These are phyloP conservation scores for Coniferiporia weirii DNA, from an alignment of 1,284 basidiomycete genomes.

Conservation along the genomic window DNA sequence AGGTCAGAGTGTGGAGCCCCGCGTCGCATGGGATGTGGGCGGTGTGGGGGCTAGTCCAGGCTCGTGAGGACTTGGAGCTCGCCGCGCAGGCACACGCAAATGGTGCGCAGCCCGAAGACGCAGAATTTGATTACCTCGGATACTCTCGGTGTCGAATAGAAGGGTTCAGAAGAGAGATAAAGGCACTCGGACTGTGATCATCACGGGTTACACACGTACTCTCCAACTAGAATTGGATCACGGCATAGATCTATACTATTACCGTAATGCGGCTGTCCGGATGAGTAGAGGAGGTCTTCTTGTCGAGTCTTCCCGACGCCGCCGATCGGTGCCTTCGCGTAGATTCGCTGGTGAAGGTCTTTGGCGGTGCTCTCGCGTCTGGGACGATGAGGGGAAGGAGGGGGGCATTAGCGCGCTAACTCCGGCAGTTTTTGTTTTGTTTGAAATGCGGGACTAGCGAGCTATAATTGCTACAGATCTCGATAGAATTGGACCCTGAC, in stretches of 20 bases:
- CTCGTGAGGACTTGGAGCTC: slow-evolving; percentile 72
- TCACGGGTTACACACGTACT: neutral
- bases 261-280: neutral
- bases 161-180: slow-evolving; percentile 54
- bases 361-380: neutral
- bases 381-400: too few species aligned
- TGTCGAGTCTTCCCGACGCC: neutral
- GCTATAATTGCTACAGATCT: neutral
- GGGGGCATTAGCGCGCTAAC: slow-evolving; percentile 2
- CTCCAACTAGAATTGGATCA: neutral
- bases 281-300: neutral
- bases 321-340: neutral
- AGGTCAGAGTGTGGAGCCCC: slow-evolving; percentile 82
- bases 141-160: slow-evolving; percentile 65
- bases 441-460: neutral
- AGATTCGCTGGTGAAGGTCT: neutral
- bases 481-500: neutral
- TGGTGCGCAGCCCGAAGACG: slow-evolving; percentile 30
- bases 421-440: slow-evolving; percentile 1
- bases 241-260: neutral
- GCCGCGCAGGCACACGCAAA: slow-evolving; percentile 31
- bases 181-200: slow-evolving; percentile 37
- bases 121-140: slow-evolving; percentile 75
- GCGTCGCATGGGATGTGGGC: slow-evolving; percentile 88
- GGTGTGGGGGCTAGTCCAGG: slow-evolving; percentile 89